Percentiles rank a stretch among this genome's conserved stretches.
These are phyloP conservation scores for Emergomyces orientalis DNA, from an alignment of 2,329 filamentous ascomycete species.

Conservation along the genomic window DNA sequence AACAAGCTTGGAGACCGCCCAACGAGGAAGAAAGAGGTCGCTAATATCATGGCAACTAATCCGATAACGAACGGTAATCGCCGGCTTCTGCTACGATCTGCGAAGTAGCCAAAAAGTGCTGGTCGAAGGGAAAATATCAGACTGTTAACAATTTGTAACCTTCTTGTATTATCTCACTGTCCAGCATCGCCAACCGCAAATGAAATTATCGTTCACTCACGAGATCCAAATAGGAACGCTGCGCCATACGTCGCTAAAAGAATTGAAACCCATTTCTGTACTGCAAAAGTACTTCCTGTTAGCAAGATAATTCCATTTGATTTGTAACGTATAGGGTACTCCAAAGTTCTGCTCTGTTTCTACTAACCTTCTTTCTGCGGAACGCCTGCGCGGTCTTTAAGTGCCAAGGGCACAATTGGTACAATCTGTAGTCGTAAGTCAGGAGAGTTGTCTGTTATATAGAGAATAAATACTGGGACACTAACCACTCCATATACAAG, in stretches of 20 bases:
- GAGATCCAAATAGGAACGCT: constrained; percentile 10
- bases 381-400: constrained; percentile 1
- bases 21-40: constrained; percentile 47
- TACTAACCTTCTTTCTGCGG: not conserved
- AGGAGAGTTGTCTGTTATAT: not conserved
- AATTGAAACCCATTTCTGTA: constrained; percentile 13
- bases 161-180: not conserved
- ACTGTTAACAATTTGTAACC: not conserved
- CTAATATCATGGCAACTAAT: constrained; percentile 42
- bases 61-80: constrained; percentile 51
- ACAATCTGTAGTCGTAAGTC: constrained; percentile 1
- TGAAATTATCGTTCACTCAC: constrained; percentile 6
- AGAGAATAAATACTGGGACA: not conserved
- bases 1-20: constrained; percentile 41
- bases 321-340: not conserved
- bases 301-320: not conserved
- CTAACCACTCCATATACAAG: constrained; percentile 7
- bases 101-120: constrained; percentile 33
- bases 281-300: not conserved
- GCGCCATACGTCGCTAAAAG: constrained; percentile 12
- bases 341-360: not conserved
- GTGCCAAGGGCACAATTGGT: constrained; percentile 5
- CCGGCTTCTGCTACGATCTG: constrained; percentile 45
- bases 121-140: not conserved
- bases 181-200: not conserved